Conservation (phyloP, 345 rosid species). For the Corchorus olitorius region DNA sequence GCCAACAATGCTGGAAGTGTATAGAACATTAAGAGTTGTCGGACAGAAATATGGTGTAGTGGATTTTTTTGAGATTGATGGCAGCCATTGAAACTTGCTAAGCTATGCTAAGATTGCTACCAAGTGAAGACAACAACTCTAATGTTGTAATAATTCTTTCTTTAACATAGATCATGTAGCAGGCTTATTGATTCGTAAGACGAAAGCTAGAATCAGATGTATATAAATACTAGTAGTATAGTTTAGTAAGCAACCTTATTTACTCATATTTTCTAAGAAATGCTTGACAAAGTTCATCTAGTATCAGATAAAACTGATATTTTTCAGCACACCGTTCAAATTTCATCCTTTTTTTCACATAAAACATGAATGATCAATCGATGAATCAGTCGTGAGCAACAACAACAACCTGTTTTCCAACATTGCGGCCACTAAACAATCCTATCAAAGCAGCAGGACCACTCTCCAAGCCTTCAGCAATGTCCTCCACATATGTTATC, state of each 20-base stretch:
- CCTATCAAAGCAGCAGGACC: constrained; percentile 52
- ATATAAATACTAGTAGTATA: too few species aligned
- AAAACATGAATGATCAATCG: too few species aligned
- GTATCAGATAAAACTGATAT: too few species aligned
- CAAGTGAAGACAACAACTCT: background rate
- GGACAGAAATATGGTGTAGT: background rate
- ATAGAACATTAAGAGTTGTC: background rate
- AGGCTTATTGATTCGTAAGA: too few species aligned
- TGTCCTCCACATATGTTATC: constrained; percentile 50
- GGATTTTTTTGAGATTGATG: background rate
- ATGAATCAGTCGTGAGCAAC: constrained; percentile 40
- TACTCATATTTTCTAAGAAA: too few species aligned
- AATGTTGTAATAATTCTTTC: background rate
- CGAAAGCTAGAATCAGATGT: too few species aligned
- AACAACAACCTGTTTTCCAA: constrained; percentile 47
- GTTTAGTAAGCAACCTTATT: too few species aligned
- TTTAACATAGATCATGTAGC: too few species aligned
- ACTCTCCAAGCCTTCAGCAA: constrained; percentile 49
- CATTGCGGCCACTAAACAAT: constrained; percentile 44
- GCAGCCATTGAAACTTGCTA: background rate
- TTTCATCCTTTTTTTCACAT: too few species aligned
- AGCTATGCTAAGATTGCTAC: background rate
- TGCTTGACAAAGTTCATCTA: too few species aligned
- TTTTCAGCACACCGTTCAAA: too few species aligned
- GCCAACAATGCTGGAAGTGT: constrained; percentile 19